Conservation (phyloP, 352 stramenopile species). For the Aphanomyces invadans region DNA sequence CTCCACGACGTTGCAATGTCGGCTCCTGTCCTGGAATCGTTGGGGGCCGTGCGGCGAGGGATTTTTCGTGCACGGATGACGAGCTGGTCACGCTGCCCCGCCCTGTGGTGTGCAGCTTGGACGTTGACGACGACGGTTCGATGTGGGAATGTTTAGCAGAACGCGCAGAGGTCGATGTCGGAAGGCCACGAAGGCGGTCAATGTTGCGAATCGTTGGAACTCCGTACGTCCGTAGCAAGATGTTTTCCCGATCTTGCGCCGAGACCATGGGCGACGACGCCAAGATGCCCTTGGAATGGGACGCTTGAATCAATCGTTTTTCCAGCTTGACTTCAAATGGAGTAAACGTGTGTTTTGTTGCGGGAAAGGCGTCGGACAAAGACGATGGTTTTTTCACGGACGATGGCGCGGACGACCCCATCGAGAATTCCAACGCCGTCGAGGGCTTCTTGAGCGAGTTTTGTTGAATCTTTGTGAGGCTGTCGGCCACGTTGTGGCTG, state of each 20-base stretch:
- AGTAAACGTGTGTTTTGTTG: constrained; percentile 17
- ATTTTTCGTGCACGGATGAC: too few species aligned
- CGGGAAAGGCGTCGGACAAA: background rate
- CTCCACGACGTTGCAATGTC: background rate
- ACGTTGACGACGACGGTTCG: too few species aligned
- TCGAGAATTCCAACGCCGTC: background rate
- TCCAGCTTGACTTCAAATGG: constrained; percentile 23
- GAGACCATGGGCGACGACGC: background rate
- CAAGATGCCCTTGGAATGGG: background rate
- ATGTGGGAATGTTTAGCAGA: too few species aligned
- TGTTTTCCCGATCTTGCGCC: constrained; percentile 10
- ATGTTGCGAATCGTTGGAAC: constrained; percentile 15
- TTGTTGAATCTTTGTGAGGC: constrained; percentile 20
- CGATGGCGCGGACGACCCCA: background rate
- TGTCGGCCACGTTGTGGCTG: constrained; percentile 13
- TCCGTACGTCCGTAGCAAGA: constrained; percentile 20
- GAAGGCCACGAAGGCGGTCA: background rate
- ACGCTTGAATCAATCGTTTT: constrained; percentile 1
- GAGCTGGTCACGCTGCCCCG: too few species aligned
- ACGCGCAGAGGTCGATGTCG: too few species aligned
- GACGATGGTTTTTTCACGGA: background rate
- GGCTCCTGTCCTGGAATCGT: background rate
- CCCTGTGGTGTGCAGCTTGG: too few species aligned
- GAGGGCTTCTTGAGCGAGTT: background rate
- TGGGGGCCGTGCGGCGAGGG: background rate